phyloP scores from a whole-genome alignment of 1,284 basidiomycete genomes.

The Pseudozyma hubeiensis region DNA sequence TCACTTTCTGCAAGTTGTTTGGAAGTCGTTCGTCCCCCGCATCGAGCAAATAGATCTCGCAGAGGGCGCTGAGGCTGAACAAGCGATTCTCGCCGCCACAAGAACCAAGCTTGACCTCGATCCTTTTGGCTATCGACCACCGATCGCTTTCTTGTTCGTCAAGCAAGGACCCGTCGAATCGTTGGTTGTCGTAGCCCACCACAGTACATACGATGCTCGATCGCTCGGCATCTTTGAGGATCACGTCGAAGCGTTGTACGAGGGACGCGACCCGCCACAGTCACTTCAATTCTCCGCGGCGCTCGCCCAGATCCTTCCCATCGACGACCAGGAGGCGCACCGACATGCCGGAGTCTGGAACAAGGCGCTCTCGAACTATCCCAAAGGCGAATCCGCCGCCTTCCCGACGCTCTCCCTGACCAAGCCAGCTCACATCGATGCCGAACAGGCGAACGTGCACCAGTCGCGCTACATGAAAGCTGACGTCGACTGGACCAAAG shows the following conservation, averaged over 20 bases:
- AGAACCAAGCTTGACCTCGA: constrained; percentile 15
- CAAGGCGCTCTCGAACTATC: constrained; percentile 34
- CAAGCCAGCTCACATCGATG: constrained; percentile 6
- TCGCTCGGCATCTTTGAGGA: constrained; percentile 54
- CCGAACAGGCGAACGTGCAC: constrained; percentile 22
- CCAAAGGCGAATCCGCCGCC: constrained; percentile 19
- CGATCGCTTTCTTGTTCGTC: constrained; percentile 40
- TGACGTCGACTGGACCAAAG: constrained; percentile 29
- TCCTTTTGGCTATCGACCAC: constrained; percentile 26
- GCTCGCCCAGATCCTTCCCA: constrained; percentile 50
- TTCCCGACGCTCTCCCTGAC: constrained; percentile 42
- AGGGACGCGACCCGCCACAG: constrained; percentile 10
- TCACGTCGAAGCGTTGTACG: constrained; percentile 42
- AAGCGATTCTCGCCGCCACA: constrained; percentile 9
- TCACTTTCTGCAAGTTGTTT: constrained; percentile 47
- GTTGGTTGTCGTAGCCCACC: constrained; percentile 51
- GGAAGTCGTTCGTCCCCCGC: constrained; percentile 20
- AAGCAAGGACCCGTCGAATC: constrained; percentile 20
- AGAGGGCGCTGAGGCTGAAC: constrained; percentile 12
- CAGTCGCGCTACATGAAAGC: constrained; percentile 27
- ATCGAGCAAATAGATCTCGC: constrained; percentile 19
- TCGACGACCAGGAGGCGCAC: constrained; percentile 26
- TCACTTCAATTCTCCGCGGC: constrained; percentile 43
- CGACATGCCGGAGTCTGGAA: constrained; percentile 33
- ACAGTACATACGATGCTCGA: constrained; percentile 60